These are phyloP conservation scores for Seiridium cupressi DNA, from an alignment of 2,329 filamentous ascomycete genomes.

Conservation along the genomic window DNA sequence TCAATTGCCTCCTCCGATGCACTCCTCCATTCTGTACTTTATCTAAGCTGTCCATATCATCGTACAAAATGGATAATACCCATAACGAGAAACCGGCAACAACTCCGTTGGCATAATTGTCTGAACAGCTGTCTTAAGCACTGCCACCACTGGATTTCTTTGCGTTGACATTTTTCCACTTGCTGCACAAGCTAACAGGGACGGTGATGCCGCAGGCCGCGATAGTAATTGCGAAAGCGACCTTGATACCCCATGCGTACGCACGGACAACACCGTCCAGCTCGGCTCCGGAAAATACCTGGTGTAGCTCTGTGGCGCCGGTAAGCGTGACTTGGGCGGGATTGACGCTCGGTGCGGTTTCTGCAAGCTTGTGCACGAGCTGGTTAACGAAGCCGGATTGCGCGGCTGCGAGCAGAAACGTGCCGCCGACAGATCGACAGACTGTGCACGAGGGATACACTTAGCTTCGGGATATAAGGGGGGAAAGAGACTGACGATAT, in stretches of 20 bases:
- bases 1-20: too few relatives aligned
- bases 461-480: conserved; percentile 9
- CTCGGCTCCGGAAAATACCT: conserved; percentile 37
- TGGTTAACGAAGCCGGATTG: conserved; percentile 32
- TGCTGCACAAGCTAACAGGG: too few relatives aligned
- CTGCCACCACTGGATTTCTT: too few relatives aligned
- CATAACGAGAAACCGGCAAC: too few relatives aligned
- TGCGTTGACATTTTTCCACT: too few relatives aligned
- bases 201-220: background rate
- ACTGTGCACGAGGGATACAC: background rate
- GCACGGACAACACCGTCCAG: conserved; percentile 47
- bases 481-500: background rate
- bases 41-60: too few relatives aligned
- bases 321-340: conserved; percentile 23
- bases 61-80: too few relatives aligned
- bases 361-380: conserved; percentile 21
- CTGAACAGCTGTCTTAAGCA: too few relatives aligned
- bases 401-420: conserved; percentile 36
- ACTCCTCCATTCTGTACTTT: too few relatives aligned
- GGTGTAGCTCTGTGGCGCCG: conserved; percentile 46
- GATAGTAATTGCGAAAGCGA: conserved; percentile 48
- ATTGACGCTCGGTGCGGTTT: conserved; percentile 22
- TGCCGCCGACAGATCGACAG: conserved; percentile 6
- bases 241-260: conserved; percentile 58
- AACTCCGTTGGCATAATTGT: too few relatives aligned